Evolutionary conservation across 306 rosid species (phyloP).

Genomic region (Trifolium pratense): DNA sequence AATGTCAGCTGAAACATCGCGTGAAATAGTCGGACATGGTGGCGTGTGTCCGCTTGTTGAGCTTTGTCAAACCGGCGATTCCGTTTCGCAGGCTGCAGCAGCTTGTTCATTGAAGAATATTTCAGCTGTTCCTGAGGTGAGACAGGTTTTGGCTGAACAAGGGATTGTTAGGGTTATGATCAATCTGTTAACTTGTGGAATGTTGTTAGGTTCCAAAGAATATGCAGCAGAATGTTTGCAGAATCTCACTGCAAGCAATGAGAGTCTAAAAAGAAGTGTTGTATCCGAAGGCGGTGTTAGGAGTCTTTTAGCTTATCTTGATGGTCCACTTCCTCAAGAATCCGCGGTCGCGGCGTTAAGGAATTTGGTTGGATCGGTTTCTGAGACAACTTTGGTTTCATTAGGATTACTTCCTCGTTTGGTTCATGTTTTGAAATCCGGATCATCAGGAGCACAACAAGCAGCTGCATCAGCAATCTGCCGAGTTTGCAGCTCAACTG

Average conservation of each 20-base stretch:
- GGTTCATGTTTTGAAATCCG: constrained; percentile 66
- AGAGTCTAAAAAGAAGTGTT: constrained; percentile 64
- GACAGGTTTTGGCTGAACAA: constrained; percentile 78
- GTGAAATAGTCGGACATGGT: constrained; percentile 74
- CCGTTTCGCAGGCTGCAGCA: constrained; percentile 82
- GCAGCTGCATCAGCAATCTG: constrained; percentile 76
- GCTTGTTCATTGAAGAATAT: constrained; percentile 81
- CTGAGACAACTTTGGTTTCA: constrained; percentile 58
- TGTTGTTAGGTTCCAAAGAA: constrained; percentile 75
- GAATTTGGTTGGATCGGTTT: constrained; percentile 68
- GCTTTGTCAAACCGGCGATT: constrained; percentile 77
- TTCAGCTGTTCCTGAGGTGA: constrained; percentile 79
- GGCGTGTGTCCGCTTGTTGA: constrained; percentile 75
- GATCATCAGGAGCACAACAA: constrained; percentile 79
- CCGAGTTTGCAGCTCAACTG: constrained; percentile 56
- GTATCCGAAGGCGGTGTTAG: constrained; percentile 80
- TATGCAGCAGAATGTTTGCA: constrained; percentile 90
- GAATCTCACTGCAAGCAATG: constrained; percentile 82
- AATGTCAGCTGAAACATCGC: constrained; percentile 66
- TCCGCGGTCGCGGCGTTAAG: constrained; percentile 78
- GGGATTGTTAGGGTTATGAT: constrained; percentile 70
- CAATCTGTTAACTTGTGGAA: constrained; percentile 72
- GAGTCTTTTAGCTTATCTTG: constrained; percentile 76
- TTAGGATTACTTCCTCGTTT: constrained; percentile 65
- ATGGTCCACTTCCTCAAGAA: constrained; percentile 81